Percentiles rank a stretch among this genome's conserved stretches.
Conservation (phyloP, 2,329 filamentous ascomycete species). For the Neonectria punicea region DNA sequence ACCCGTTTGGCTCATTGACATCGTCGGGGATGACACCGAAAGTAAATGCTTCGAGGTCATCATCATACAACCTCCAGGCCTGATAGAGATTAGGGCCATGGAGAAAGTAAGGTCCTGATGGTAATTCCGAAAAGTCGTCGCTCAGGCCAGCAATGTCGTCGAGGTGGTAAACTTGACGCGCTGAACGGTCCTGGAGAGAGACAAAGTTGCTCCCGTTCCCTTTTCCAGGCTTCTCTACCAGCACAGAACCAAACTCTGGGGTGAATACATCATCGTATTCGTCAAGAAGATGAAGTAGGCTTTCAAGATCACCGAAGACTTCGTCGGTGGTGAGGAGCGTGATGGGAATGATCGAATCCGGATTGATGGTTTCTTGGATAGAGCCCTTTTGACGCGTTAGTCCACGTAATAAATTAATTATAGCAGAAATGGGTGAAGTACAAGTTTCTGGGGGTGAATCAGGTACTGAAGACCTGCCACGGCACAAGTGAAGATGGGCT, state of each 20-base stretch:
- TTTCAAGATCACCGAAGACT: conserved; percentile 50
- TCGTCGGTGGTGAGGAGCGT: conserved; percentile 53
- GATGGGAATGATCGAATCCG: conserved; percentile 53
- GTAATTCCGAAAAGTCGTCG: conserved; percentile 41
- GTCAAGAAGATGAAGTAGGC: conserved; percentile 46
- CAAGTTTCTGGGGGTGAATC: conserved; percentile 52
- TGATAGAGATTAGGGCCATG: conserved; percentile 54
- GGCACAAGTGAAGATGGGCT: conserved; percentile 49
- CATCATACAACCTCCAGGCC: conserved; percentile 55
- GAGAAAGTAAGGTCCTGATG: conserved; percentile 55
- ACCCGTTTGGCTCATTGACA: conserved; percentile 42
- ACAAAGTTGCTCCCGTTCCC: conserved; percentile 23
- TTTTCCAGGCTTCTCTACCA: conserved; percentile 51
- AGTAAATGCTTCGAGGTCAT: conserved; percentile 49
- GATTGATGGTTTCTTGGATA: conserved; percentile 54
- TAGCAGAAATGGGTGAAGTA: conserved; percentile 18
- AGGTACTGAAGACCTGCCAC: conserved; percentile 53
- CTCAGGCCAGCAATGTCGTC: conserved; percentile 27
- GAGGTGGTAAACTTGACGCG: conserved; percentile 37
- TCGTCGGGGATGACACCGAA: conserved; percentile 52
- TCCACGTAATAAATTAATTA: not conserved
- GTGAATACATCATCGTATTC: conserved; percentile 53
- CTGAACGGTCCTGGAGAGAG: not conserved
- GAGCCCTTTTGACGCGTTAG: conserved; percentile 45
- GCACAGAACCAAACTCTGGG: conserved; percentile 51